Evolutionary conservation across 2,329 filamentous ascomycete genomes (phyloP), one percentile per base, ranked within the genome.

Genomic region (Epichloe uncinata): DNA sequence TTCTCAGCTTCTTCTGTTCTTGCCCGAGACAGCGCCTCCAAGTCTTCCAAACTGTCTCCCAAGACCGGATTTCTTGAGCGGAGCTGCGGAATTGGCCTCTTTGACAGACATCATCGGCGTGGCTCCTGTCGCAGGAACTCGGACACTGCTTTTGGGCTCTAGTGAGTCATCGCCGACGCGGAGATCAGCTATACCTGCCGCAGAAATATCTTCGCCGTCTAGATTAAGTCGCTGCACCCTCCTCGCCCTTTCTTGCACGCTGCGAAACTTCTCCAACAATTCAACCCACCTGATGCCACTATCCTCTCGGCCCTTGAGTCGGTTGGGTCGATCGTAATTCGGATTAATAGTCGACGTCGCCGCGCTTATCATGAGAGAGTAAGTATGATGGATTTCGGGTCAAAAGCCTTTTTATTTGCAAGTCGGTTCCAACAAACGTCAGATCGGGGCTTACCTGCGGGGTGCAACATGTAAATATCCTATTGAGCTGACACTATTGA

Each of bases 401-500:
- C 36, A 40, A 42, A 15, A 20, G 18, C 18, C 18, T 16, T 45
- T 5, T 9, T 7, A 16, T 30, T 12, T 22, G 2, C 4, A 5
- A 16, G 26, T 20, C 20, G 4, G 9, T 11, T 26, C 13, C 22
- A 30, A 20, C 18, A 18, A 42, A n/a, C 26, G 12, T 20, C 6
- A 22, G 18, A 26, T 38, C 50, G 51, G 7, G 7, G 81, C 82
- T 69, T 82, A 93, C 87, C 79, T 77, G 77, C 87, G 70, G 48
- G 85, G 20, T 54, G 84, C 82, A 57, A 86, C 84, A 63, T 97
- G 91, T 54, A 98, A 73, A 66, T 95, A 95, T 42, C 91, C 93
- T 63, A 98, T 97, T 48, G 93, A 90, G 71, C 87, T 95, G 57
- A 98, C 93, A 66, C 87, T 95, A 67, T 97, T 97, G 47, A 98